Conservation (phyloP, 345 rosid genomes). For the Luvunga scandens region DNA sequence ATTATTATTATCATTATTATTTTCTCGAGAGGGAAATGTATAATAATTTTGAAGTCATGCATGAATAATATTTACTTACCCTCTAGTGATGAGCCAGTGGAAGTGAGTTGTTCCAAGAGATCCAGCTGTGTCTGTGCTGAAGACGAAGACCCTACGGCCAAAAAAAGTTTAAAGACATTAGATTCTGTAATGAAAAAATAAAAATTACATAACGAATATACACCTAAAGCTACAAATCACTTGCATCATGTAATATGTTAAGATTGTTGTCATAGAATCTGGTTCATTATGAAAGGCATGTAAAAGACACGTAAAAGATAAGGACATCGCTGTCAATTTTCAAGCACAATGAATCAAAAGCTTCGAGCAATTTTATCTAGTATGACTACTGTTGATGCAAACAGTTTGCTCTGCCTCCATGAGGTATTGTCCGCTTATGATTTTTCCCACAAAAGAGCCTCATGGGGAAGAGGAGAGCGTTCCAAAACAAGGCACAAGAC, state of each 20-base stretch:
- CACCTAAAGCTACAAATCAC: not conserved
- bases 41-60: not conserved
- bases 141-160: slow-evolving; percentile 52
- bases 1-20: not conserved
- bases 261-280: not conserved
- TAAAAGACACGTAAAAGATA: not conserved
- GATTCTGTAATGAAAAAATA: not conserved
- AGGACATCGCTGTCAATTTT: not conserved
- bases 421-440: no score
- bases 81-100: slow-evolving; percentile 40
- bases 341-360: not conserved
- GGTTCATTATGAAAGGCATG: not conserved
- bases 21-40: not conserved
- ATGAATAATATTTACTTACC: slow-evolving; percentile 37
- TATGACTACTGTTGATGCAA: no score
- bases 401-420: no score
- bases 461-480: no score
- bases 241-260: not conserved
- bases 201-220: not conserved
- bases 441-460: no score
- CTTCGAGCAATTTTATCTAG: not conserved
- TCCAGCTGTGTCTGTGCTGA: slow-evolving; percentile 72
- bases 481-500: no score
- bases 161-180: not conserved
- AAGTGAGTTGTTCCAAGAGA: slow-evolving; percentile 73